These are phyloP conservation scores for Austroboletus niveus DNA, from an alignment of 1,284 basidiomycete genomes.

Conservation along the genomic window DNA sequence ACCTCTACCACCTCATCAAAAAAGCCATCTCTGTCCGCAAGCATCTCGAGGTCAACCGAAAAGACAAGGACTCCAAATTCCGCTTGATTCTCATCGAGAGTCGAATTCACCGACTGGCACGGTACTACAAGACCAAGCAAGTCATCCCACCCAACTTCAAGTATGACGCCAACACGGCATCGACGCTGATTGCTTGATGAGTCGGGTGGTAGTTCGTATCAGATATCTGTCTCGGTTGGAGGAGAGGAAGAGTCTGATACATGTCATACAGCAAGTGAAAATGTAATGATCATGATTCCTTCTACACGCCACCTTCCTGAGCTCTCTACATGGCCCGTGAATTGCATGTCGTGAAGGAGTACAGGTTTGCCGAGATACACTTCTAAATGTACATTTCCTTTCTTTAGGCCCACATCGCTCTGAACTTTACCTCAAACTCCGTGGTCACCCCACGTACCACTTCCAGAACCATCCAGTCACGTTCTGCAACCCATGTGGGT, in stretches of 20 bases:
- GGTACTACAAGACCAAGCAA: conserved; percentile 99
- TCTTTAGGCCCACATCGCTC: conserved; percentile 49
- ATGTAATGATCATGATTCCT: conserved; percentile 14
- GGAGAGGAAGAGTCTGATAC: conserved; percentile 3
- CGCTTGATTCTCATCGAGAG: conserved; percentile 98
- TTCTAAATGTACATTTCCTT: background rate
- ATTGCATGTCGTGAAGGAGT: background rate
- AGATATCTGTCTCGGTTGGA: background rate
- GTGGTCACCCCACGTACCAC: conserved; percentile 43
- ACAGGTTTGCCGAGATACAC: too few species aligned
- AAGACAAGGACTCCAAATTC: conserved; percentile 99
- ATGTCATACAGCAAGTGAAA: conserved; percentile 12
- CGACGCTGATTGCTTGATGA: conserved; percentile 70
- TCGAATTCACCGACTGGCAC: conserved; percentile 92
- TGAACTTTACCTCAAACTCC: conserved; percentile 56
- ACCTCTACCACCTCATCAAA: conserved; percentile 99
- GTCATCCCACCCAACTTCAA: conserved; percentile 98
- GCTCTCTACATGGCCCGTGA: too few species aligned
- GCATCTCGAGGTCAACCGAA: conserved; percentile 98
- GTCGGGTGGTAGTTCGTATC: conserved; percentile 1
- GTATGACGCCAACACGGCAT: conserved; percentile 92
- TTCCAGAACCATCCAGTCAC: conserved; percentile 58
- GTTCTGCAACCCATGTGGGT: conserved; percentile 40
- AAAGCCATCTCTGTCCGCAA: conserved; percentile 99
- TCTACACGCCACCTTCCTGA: background rate